phyloP scores from a whole-genome alignment of 768 basidiomycete genomes.

The Xanthoconium stramineum region DNA sequence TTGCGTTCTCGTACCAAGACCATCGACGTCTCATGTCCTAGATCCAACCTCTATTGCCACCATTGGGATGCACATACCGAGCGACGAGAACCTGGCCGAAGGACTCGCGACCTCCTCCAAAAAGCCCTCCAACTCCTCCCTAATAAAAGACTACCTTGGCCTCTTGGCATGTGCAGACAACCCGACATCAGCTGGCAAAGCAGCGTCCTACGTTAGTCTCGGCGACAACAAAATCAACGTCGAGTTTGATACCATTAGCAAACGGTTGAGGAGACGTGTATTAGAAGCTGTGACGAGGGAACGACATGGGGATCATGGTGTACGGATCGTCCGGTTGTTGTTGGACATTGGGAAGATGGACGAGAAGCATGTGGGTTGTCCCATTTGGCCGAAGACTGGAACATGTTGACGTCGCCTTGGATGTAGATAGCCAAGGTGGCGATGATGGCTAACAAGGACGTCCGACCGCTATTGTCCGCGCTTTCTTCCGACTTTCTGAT shows the following conservation, averaged over 20 bases:
- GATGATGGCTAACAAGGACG: conserved; percentile 89
- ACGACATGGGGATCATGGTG: conserved; percentile 77
- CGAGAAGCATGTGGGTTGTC: conserved; percentile 75
- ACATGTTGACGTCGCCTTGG: neutral
- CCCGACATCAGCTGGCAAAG: conserved; percentile 67
- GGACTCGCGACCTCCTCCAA: conserved; percentile 60
- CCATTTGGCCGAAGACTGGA: neutral
- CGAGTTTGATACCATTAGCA: conserved; percentile 71
- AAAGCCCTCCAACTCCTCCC: conserved; percentile 49
- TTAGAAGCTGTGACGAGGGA: conserved; percentile 80
- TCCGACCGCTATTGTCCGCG: conserved; percentile 73
- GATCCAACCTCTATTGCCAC: conserved; percentile 66
- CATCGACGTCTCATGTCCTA: conserved; percentile 23
- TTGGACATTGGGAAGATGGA: conserved; percentile 87
- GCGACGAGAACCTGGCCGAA: conserved; percentile 57
- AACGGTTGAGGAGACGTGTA: conserved; percentile 63
- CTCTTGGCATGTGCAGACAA: conserved; percentile 81
- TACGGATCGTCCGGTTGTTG: conserved; percentile 77
- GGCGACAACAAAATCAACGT: conserved; percentile 71
- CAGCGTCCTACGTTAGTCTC: conserved; percentile 69
- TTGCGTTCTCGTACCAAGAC: neutral
- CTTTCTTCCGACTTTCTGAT: conserved; percentile 81
- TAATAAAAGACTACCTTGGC: conserved; percentile 78
- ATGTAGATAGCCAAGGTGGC: conserved; percentile 87
- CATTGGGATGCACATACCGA: conserved; percentile 60